These are phyloP conservation scores for Aspergillus conjunctus DNA, from an alignment of 495 filamentous ascomycete genomes.

Conservation along the genomic window DNA sequence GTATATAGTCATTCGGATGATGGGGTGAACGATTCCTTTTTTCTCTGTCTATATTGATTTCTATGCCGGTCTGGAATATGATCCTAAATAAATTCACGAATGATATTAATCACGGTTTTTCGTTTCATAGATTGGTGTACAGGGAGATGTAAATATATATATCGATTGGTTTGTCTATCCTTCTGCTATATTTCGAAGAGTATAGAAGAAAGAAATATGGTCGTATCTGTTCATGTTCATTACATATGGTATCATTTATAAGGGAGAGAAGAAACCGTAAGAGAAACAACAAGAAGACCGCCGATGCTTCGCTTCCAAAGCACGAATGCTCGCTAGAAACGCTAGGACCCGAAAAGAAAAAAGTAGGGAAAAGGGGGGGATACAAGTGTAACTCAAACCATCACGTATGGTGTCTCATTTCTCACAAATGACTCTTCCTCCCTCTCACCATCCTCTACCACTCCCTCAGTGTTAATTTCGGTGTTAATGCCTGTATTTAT, in stretches of 20 bases:
- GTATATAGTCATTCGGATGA: slow-evolving; percentile 82
- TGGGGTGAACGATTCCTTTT: slow-evolving; percentile 40
- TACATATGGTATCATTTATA: slow-evolving; percentile 9
- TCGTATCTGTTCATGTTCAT: neutral
- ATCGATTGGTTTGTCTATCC: too few relatives aligned
- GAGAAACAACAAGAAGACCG: neutral
- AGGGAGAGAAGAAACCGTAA: neutral
- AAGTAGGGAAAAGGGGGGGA: neutral
- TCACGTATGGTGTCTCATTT: slow-evolving; percentile 21
- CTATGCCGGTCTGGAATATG: too few relatives aligned
- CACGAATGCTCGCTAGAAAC: slow-evolving; percentile 7
- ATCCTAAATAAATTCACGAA: too few relatives aligned
- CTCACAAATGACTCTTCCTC: slow-evolving; percentile 12
- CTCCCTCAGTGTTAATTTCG: neutral
- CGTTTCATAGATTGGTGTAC: too few relatives aligned
- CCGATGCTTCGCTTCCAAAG: neutral
- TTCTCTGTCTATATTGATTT: neutral
- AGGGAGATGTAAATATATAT: too few relatives aligned
- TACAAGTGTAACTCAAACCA: slow-evolving; percentile 8
- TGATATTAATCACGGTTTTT: too few relatives aligned
- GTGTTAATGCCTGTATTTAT: slow-evolving; percentile 1
- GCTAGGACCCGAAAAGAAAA: slow-evolving; percentile 3
- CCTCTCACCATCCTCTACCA: slow-evolving; percentile 11
- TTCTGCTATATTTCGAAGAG: too few relatives aligned
- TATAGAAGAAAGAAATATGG: neutral